Conservation (phyloP, 352 stramenopile species). For the Globisporangium apiculatum region DNA sequence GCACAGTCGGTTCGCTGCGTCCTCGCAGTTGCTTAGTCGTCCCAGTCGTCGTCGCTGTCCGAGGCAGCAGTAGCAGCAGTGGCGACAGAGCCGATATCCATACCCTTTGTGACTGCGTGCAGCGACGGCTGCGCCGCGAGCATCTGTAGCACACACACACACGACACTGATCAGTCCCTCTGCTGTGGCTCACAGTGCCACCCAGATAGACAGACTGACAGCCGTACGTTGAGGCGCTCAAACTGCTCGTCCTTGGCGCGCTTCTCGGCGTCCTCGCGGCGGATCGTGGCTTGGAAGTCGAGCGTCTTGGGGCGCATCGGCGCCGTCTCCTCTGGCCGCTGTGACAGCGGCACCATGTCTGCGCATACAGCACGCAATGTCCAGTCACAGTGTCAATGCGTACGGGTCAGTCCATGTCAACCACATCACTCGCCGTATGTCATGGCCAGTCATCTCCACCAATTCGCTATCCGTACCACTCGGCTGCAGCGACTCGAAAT, state of each 20-base stretch:
- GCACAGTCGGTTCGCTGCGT: too few species aligned
- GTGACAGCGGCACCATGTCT: slow-evolving; percentile 58
- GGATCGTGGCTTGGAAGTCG: slow-evolving; percentile 54
- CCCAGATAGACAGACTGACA: not conserved
- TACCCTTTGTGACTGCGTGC: slow-evolving; percentile 37
- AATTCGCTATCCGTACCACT: slow-evolving; percentile 21
- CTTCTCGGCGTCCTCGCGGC: slow-evolving; percentile 59
- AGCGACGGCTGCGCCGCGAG: slow-evolving; percentile 68
- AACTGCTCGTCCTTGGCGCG: slow-evolving; percentile 54
- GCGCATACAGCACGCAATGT: slow-evolving; percentile 7
- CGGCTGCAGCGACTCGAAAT: slow-evolving; percentile 49
- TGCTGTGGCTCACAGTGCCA: not conserved
- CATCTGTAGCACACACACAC: slow-evolving; percentile 18
- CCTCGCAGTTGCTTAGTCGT: slow-evolving; percentile 41
- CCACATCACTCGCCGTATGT: not conserved
- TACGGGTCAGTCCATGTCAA: not conserved
- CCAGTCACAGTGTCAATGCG: too few species aligned
- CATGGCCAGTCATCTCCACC: not conserved
- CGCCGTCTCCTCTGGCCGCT: slow-evolving; percentile 34
- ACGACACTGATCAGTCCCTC: not conserved
- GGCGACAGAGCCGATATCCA: not conserved
- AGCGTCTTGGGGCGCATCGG: slow-evolving; percentile 48
- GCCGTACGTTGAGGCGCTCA: slow-evolving; percentile 55
- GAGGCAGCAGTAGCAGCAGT: slow-evolving; percentile 15
- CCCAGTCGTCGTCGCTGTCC: slow-evolving; percentile 81